phyloP scores from a whole-genome alignment of 176 grass and related monocot species.

The Tillandsia leiboldiana region DNA sequence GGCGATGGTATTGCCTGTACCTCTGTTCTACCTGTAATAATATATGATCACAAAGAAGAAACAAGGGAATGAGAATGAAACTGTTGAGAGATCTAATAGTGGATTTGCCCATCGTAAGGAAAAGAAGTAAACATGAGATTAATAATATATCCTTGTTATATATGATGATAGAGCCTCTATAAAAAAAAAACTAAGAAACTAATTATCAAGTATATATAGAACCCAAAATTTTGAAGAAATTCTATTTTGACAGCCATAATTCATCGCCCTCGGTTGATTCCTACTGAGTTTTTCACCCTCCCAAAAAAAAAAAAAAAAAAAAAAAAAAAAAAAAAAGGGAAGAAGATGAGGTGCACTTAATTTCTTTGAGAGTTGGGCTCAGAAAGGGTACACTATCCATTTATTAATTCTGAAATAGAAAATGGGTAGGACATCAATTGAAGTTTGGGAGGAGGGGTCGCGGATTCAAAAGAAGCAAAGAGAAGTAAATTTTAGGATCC shows the following conservation, averaged over 20 bases:
- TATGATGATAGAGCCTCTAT: background rate
- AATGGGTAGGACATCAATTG: too few relatives aligned
- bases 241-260: too few relatives aligned
- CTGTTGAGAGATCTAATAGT: too few relatives aligned
- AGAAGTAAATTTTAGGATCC: background rate
- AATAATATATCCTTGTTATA: too few relatives aligned
- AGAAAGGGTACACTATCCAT: too few relatives aligned
- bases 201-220: conserved; percentile 11
- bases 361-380: too few relatives aligned
- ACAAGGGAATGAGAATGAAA: background rate
- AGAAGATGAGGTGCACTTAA: background rate
- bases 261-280: too few relatives aligned
- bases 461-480: too few relatives aligned
- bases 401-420: too few relatives aligned
- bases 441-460: too few relatives aligned
- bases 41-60: background rate
- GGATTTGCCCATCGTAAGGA: too few relatives aligned
- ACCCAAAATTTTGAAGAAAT: background rate
- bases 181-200: conserved; percentile 4
- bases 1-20: conserved; percentile 92
- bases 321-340: conserved; percentile 32
- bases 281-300: conserved; percentile 37
- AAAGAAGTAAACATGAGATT: too few relatives aligned
- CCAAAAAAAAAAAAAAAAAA: conserved; percentile 32
- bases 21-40: conserved; percentile 81